A percentile compares a stretch with the other conserved stretches of the same genome.
These are phyloP conservation scores for Ophiostoma fasciatum DNA, from an alignment of 2,329 filamentous ascomycete species.

Conservation along the genomic window DNA sequence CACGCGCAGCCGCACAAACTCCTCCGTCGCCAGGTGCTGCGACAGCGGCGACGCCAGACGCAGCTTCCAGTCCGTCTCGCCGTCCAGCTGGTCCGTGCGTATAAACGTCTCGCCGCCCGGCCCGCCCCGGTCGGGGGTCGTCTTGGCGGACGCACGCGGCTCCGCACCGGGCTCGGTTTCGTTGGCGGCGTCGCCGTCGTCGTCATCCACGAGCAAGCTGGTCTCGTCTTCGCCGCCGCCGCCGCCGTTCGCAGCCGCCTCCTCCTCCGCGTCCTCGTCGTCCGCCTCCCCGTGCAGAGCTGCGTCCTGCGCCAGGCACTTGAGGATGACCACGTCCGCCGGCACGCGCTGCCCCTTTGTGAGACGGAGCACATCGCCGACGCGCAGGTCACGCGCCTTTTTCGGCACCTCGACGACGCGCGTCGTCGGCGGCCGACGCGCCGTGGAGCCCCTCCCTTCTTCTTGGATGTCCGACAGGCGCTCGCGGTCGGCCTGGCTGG, in stretches of 20 bases:
- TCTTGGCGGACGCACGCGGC: too few species aligned
- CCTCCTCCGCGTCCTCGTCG: conserved; percentile 15
- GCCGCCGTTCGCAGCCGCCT: conserved; percentile 22
- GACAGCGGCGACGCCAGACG: conserved; percentile 75
- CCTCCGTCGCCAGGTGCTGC: conserved; percentile 57
- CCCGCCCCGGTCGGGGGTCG: too few species aligned
- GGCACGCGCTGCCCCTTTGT: conserved; percentile 86
- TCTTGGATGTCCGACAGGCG: conserved; percentile 53
- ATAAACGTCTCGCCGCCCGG: conserved; percentile 86
- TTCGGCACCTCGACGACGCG: conserved; percentile 53
- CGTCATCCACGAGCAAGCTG: conserved; percentile 7
- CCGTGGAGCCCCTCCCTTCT: conserved; percentile 41
- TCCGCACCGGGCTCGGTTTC: not conserved
- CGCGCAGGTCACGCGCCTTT: conserved; percentile 76
- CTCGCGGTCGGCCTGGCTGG: conserved; percentile 17
- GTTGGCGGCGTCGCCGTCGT: conserved; percentile 15
- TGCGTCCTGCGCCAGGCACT: conserved; percentile 41
- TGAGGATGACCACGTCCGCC: conserved; percentile 84
- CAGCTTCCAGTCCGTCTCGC: conserved; percentile 97
- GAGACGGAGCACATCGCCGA: conserved; percentile 90
- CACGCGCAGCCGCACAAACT: conserved; percentile 56
- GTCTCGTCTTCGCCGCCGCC: conserved; percentile 14
- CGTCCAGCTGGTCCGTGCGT: conserved; percentile 89
- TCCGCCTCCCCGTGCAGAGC: too few species aligned
- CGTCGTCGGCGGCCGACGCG: conserved; percentile 30